Evolutionary conservation across 2,329 filamentous ascomycete genomes (phyloP), one percentile per base, ranked within the genome.

Genomic region (Phaeosphaeria sp.): DNA sequence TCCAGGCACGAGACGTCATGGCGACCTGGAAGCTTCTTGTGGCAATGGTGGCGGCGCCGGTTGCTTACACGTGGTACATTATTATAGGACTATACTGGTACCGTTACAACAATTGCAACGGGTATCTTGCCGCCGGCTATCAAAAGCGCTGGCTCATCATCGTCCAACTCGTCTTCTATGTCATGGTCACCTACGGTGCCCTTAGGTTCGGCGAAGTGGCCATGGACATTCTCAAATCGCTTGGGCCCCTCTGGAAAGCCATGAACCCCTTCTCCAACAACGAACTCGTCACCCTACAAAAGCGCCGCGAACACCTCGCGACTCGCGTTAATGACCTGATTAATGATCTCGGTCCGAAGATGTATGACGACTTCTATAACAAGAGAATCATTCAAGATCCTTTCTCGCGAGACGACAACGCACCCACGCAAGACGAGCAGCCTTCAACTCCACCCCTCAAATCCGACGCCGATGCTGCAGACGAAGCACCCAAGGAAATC

Each of bases 161-260:
- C 9, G 86, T 87, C 40, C 91, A 93, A 49, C 89, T 91, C 80
- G 83, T 92, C 48, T 81, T 96, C 64, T 97, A 97, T 82, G 91
- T 93, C 6, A 86, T 88, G 22, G 90, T 97, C 68, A 97, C 93
- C 0, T 97, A 96, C 76, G 93, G 93, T 4, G 92, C 95, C 6
- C 87, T 99, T 51, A 90, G 95, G 11, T 96, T 98, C 65, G 95
- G 95, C 47, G 95, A 99, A 79, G 90, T 96, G n/a, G 95, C 94
- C 51, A 97, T 99, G 93, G 95, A 99, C 74, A 97, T 99, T 55
- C 82, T 95, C 80, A 99, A 98, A 79, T 98, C 94, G 0, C 85
- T 99, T 17, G 87, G 92, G 9, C 95, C 95, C 6, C 86, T 99
- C 9, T 82, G 96, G 46, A 83, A 97, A 33, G 95, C 91, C 64